Evolutionary conservation across 768 basidiomycete genomes (phyloP).

Genomic region (Myochromella boudieri): DNA sequence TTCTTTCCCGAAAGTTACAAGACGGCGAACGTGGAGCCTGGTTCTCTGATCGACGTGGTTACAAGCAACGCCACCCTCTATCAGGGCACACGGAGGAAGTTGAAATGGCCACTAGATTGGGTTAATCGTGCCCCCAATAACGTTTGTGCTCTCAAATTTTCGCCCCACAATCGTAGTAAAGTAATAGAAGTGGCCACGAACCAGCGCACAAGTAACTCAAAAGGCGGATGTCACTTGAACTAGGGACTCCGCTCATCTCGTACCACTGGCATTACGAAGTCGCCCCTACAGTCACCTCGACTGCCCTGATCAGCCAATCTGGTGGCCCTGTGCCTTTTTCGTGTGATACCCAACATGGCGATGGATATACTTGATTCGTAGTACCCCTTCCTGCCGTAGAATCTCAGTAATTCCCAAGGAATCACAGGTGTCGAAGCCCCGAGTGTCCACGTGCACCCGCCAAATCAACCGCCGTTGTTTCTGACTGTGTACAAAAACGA

Average conservation of each 20-base stretch:
- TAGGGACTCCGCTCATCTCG: constrained; percentile 13
- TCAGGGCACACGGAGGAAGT: too few species aligned
- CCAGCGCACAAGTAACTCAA: background rate
- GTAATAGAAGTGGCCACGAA: background rate
- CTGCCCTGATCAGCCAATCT: constrained; percentile 11
- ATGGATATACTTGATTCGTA: background rate
- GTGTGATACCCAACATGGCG: background rate
- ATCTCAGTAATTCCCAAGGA: too few species aligned
- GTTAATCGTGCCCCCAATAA: too few species aligned
- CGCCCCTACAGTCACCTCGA: background rate
- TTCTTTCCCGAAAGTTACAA: background rate
- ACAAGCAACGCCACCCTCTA: background rate
- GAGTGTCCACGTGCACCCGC: too few species aligned
- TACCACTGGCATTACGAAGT: constrained; percentile 1
- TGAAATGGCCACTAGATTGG: too few species aligned
- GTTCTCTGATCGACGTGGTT: background rate
- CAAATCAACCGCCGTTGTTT: too few species aligned
- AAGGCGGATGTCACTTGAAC: background rate
- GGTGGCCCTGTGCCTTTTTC: constrained; percentile 7
- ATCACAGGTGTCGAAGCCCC: too few species aligned
- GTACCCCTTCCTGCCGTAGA: too few species aligned
- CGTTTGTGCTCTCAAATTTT: too few species aligned
- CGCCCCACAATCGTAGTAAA: too few species aligned
- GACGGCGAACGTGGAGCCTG: background rate
- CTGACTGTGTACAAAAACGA: too few species aligned